Evolutionary conservation across 2,329 filamentous ascomycete genomes (phyloP).

Genomic region (Xenoacremonium recifei): DNA sequence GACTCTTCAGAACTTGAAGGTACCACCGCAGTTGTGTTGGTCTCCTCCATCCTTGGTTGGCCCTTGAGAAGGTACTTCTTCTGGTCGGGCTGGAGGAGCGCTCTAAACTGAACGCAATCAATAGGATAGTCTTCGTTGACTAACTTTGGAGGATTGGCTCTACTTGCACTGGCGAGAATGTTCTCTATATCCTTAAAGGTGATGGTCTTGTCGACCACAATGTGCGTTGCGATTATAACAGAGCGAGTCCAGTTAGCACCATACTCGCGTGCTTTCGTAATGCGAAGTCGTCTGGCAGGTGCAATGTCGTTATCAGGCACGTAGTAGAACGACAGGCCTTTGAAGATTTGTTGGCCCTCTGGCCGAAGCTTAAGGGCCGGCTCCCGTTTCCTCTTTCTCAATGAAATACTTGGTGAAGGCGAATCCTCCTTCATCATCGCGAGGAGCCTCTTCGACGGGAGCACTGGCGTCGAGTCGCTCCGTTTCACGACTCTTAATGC

Average conservation of each 20-base stretch:
- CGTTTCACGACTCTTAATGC: conserved; percentile 16
- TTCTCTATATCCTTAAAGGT: conserved; percentile 61
- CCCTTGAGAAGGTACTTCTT: conserved; percentile 59
- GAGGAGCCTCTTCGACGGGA: conserved; percentile 14
- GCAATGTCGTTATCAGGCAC: conserved; percentile 78
- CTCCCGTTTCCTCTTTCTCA: conserved; percentile 48
- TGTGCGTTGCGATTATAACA: conserved; percentile 65
- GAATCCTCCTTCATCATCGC: conserved; percentile 15
- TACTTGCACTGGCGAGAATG: conserved; percentile 30
- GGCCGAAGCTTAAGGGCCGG: conserved; percentile 43
- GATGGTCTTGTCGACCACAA: conserved; percentile 73
- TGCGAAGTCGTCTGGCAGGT: conserved; percentile 64
- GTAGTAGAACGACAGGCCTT: conserved; percentile 66
- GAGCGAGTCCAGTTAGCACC: conserved; percentile 70
- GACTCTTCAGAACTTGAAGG: conserved; percentile 19
- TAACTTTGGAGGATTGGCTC: conserved; percentile 40
- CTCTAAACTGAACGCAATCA: conserved; percentile 62
- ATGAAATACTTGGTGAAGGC: conserved; percentile 21
- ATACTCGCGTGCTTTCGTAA: conserved; percentile 70
- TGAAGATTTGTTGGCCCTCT: conserved; percentile 57
- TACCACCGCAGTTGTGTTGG: not conserved
- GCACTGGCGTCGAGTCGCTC: conserved; percentile 31
- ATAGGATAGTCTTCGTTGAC: conserved; percentile 68
- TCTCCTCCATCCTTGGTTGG: conserved; percentile 28
- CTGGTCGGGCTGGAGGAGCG: conserved; percentile 58